Base-by-base conservation (phyloP, 208 protist species). In the Leishmania aethiopica region DNA sequence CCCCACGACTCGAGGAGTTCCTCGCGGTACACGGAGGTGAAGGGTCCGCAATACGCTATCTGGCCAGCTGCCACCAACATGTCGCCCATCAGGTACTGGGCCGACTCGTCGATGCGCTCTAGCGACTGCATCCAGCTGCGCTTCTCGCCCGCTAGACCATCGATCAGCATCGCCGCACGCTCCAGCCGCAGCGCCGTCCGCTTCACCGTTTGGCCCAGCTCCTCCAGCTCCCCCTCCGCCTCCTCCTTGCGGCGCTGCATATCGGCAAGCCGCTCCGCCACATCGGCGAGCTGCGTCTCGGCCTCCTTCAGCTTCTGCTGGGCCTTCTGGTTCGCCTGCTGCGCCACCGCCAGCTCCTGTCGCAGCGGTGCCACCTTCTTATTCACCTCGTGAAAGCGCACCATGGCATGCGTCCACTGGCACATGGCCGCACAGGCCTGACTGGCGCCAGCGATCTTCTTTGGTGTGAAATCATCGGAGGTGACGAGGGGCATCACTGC, bases 381-480 rank as follows among this genome's bases (percentile, higher is more conserved):
- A 85, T 97, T 96, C 47, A 99, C 98, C 84, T 94, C 89, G 86
- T 99, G 95, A 88, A 99, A 99, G 78, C 96, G 98, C 78, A 99
- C 93, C 98, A 99, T 99, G 47, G 99, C 98, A 77, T 98, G 94
- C 13, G 99, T 99, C 99, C 99, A 99, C 86, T 98, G 93, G 81
- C 99, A 99, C 93, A 99, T 99, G 25, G 99, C 98, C 15, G 98
- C 98, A 86, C 98, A 99, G 6, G 99, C 99, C 85, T 98, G 95
- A 81, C 97, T 99, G 10, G 97, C 98, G 42, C 96, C 97, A 10
- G 95, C 92, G 90, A 98, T 98, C 87, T 97, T 98, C 87, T 98
- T 96, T 13, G 98, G 97, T 51, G 93, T 96, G 85, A 99, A 99
- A 75, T 99, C 96, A 66, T 98, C 95, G 13, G 95, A 98, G 45